Base-by-base conservation (phyloP, 352 stramenopile species). In the Pythium volutum region DNA sequence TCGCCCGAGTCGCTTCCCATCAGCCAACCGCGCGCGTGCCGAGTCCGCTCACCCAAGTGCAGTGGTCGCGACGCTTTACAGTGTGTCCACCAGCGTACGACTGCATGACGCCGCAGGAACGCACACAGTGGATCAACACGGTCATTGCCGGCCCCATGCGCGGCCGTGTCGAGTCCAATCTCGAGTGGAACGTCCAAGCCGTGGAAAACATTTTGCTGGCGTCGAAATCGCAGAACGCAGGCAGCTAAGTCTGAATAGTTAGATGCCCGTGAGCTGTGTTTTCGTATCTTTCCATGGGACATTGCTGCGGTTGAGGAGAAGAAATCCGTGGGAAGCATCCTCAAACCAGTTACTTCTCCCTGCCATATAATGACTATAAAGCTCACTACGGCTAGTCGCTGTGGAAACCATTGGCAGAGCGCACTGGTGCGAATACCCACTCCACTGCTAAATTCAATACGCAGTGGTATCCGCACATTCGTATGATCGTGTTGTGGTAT, bases 161-260 rank as follows among this genome's bases (percentile, higher is more conserved):
- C 2, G 18, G 23, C 20, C 55, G 55, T 22, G 36, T 62, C 36
- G 55, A 62, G 26, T 47, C 45, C 45, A 62, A 62, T 26, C 33
- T 62, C 43, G 55, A 62, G 22, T 62, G 45, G 45, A 62, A 54
- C n/a, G 8, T 62, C 27, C 55, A 62, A 34, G 55, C 46, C 22
- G 38, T 62, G 20, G 55, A 62, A 18, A 62, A 62, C 25, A 29
- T 62, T 18, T 18, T 62, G 2, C 23, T 62, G 8, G 31, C 43
- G 11, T 39, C 52, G 15, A 59, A 59, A n/a, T 4, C 41, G n/a
- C 15, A 29, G 23, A 41, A n/a, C 23, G 20, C 33, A 34, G 27
- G 7, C n/a, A 2, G 29, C 52, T 1, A 23, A 22, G 7, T 15
- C 26, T 1, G 51, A 58, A 52, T 31, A 14, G 16, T 52, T n/a